Conservation (phyloP, 768 basidiomycete species). For the Suillus placidus region DNA sequence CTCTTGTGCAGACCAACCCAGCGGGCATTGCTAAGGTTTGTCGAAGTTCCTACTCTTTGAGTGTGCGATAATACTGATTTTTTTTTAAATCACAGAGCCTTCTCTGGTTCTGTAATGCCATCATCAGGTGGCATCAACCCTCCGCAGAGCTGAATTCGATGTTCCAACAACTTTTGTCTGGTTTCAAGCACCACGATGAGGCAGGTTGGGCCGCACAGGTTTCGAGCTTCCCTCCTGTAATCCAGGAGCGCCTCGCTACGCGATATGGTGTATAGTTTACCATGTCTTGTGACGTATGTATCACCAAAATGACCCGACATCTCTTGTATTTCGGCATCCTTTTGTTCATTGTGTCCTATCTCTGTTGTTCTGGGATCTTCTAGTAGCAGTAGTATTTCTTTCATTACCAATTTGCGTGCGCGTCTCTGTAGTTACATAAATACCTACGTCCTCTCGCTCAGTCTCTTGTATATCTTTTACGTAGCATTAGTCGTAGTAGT, state of each 20-base stretch:
- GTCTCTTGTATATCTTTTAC: slow-evolving; percentile 29
- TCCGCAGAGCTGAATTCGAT: slow-evolving; percentile 90
- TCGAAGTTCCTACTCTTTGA: slow-evolving; percentile 7
- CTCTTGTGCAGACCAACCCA: slow-evolving; percentile 93
- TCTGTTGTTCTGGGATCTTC: slow-evolving; percentile 15
- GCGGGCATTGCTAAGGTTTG: slow-evolving; percentile 89
- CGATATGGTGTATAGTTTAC: slow-evolving; percentile 79
- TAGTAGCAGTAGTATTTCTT: slow-evolving; percentile 32
- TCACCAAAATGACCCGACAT: slow-evolving; percentile 12
- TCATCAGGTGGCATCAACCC: slow-evolving; percentile 92
- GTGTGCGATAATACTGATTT: slow-evolving; percentile 10
- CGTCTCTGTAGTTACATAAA: slow-evolving; percentile 33
- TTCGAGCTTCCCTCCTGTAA: slow-evolving; percentile 80
- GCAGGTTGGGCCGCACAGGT: slow-evolving; percentile 86
- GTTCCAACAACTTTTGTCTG: slow-evolving; percentile 88
- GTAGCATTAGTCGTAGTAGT: slow-evolving; percentile 55
- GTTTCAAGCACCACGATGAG: slow-evolving; percentile 88
- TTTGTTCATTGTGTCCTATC: slow-evolving; percentile 31
- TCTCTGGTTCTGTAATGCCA: slow-evolving; percentile 97
- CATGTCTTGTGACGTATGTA: slow-evolving; percentile 13
- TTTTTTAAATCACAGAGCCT: slow-evolving; percentile 60
- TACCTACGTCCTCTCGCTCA: slow-evolving; percentile 28
- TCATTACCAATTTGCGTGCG: slow-evolving; percentile 13
- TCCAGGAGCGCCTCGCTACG: slow-evolving; percentile 82
- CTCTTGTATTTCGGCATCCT: slow-evolving; percentile 16